Base-by-base conservation (phyloP, 768 basidiomycete genomes). In the Suillus cothurnatus region DNA sequence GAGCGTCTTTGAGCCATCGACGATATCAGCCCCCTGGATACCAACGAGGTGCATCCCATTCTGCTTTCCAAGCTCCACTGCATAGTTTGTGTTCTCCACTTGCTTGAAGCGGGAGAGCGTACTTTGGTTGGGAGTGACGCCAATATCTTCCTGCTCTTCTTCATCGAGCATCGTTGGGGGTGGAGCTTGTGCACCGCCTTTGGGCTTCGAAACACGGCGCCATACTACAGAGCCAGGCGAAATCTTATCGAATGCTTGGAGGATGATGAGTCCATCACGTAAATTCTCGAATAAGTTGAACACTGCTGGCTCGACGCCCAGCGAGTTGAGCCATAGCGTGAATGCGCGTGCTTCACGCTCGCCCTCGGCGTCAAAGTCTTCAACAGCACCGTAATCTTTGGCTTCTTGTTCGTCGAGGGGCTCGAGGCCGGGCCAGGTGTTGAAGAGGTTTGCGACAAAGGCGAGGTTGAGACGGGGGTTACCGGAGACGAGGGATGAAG, bases 301-400 rank as follows among this genome's bases (percentile, higher is more conserved):
- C 19, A 99, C 96, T 53, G 89, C 91, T 0, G 97, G 97, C 62
- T 99, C 96, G 65, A 99, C 97, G 67, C 93, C 94, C 60, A 99
- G 85, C 15, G 94, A 95, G 82, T 99, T 99, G 67, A 99, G 84
- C 97, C 97, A 99, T 23, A 99, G 87, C 0, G 92, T 99, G 76
- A 99, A 99, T 36, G 96, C 97, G 43, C 97, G 89, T 6, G 97
- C 97, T 77, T 99, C 97, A 56, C 97, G 89, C 77, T 99, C 97
- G 66, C 97, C 97, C 77, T 99, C 97, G 0, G 97, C 97, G 67
- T 99, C 97, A 71, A 99, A 99, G 80, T 99, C 97, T 72, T 98
- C 97, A 41, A 99, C 86, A 0, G 82, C 86, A 28, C 93, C 92
- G 66, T 93, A 93, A 70, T 93, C 92, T 67, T 97, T 95, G 6